Conservation (phyloP, 148 eudicot species). For the Silene latifolia region DNA sequence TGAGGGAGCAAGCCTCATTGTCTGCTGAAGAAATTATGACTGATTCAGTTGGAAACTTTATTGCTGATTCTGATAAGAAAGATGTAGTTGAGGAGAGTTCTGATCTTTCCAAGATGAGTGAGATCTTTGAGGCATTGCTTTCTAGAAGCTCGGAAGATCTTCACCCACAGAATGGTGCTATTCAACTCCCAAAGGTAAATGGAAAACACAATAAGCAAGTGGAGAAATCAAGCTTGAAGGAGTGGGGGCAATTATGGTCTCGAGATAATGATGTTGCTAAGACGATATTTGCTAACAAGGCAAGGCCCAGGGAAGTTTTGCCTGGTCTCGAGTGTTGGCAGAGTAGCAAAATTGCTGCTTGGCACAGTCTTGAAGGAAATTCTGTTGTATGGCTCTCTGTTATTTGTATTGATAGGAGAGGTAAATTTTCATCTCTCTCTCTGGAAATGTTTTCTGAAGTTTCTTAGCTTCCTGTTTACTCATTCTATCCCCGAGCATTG, state of each 20-base stretch:
- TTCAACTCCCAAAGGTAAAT: conserved; percentile 60
- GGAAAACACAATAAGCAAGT: conserved; percentile 73
- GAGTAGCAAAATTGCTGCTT: conserved; percentile 71
- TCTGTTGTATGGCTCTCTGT: conserved; percentile 83
- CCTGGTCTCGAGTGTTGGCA: conserved; percentile 88
- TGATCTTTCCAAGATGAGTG: conserved; percentile 45
- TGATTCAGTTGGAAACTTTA: conserved; percentile 49
- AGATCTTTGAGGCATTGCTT: conserved; percentile 44
- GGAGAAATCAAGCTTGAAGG: conserved; percentile 49
- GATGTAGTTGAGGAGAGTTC: conserved; percentile 31
- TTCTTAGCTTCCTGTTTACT: neutral
- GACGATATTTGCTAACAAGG: conserved; percentile 56
- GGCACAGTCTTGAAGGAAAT: conserved; percentile 83
- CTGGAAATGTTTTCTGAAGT: neutral
- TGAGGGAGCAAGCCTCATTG: conserved; percentile 81
- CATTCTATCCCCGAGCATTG: neutral
- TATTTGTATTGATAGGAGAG: conserved; percentile 70
- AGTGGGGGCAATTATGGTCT: conserved; percentile 45
- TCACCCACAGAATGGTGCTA: conserved; percentile 38
- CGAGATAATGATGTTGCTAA: conserved; percentile 71
- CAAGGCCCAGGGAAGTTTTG: conserved; percentile 61
- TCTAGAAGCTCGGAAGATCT: conserved; percentile 41
- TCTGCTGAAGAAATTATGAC: conserved; percentile 65
- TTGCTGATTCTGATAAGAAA: conserved; percentile 50
- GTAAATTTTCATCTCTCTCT: conserved; percentile 33